These are phyloP conservation scores for Microstegium vimineum DNA, from an alignment of 176 grass and related monocot genomes.

Conservation along the genomic window DNA sequence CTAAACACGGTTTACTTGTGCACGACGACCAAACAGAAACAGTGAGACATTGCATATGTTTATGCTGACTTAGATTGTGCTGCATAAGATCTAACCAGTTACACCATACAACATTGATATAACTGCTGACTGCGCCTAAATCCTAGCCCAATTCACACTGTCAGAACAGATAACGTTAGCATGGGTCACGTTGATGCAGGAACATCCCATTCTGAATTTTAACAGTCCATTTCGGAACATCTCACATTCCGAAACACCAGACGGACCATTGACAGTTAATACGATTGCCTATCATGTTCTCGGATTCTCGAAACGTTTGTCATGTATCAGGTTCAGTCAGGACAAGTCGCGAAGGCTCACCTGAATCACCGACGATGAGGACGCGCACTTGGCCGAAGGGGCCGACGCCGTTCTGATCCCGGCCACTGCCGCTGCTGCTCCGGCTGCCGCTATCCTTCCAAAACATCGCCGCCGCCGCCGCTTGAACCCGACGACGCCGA, in stretches of 20 bases:
- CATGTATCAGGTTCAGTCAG: constrained; percentile 1
- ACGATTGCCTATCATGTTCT: neutral
- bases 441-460: constrained; percentile 65
- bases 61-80: neutral
- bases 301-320: neutral
- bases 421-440: constrained; percentile 39
- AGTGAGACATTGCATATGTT: neutral
- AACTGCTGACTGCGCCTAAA: neutral
- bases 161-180: neutral
- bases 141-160: neutral
- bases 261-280: neutral
- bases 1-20: neutral
- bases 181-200: neutral
- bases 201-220: neutral
- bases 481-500: neutral
- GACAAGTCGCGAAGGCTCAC: constrained; percentile 14
- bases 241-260: neutral
- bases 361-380: constrained; percentile 91
- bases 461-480: constrained; percentile 45
- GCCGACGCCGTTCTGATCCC: constrained; percentile 63
- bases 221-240: neutral
- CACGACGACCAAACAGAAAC: neutral
- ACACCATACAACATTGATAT: neutral
- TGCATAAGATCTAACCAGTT: neutral
- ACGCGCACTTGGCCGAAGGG: constrained; percentile 87